Percentiles rank a stretch among this genome's conserved stretches.
These are phyloP conservation scores for Aquilaria yunnanensis DNA, from an alignment of 345 rosid species.

Conservation along the genomic window DNA sequence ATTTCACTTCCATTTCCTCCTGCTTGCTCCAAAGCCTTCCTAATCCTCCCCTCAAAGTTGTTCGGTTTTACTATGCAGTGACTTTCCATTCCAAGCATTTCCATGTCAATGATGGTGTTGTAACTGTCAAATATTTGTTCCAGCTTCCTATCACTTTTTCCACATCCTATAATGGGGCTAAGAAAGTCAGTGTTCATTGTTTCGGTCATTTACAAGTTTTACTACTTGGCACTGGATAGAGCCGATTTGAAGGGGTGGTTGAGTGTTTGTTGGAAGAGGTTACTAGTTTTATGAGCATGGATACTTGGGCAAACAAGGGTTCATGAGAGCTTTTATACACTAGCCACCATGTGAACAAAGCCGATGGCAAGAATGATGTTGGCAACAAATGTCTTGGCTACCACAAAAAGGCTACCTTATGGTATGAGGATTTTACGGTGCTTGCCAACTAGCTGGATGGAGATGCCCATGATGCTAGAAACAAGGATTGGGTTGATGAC, in stretches of 20 bases:
- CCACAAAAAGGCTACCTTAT: slow-evolving; percentile 58
- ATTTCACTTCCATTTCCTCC: slow-evolving; percentile 53
- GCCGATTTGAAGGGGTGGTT: slow-evolving; percentile 24
- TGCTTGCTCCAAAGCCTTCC: slow-evolving; percentile 42
- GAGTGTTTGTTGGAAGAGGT: slow-evolving; percentile 51
- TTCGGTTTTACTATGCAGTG: slow-evolving; percentile 69
- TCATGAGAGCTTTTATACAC: slow-evolving; percentile 41
- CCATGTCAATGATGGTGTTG: slow-evolving; percentile 18
- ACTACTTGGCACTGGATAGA: slow-evolving; percentile 13
- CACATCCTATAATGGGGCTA: slow-evolving; percentile 29
- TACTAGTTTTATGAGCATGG: slow-evolving; percentile 53
- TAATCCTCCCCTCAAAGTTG: slow-evolving; percentile 55
- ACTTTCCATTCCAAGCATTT: slow-evolving; percentile 35
- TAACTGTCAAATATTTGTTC: slow-evolving; percentile 36
- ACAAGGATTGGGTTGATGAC: slow-evolving; percentile 72
- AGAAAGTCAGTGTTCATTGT: slow-evolving; percentile 45
- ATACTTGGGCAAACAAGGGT: slow-evolving; percentile 62
- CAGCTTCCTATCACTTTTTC: slow-evolving; percentile 53
- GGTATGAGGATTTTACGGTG: slow-evolving; percentile 53
- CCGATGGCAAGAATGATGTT: slow-evolving; percentile 95
- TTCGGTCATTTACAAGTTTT: slow-evolving; percentile 53
- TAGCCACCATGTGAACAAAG: slow-evolving; percentile 84
- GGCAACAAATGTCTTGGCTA: slow-evolving; percentile 85
- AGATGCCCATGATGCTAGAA: slow-evolving; percentile 54
- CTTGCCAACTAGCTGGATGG: slow-evolving; percentile 66